These are phyloP conservation scores for Acrodontium crateriforme DNA, from an alignment of 2,329 filamentous ascomycete species.

Conservation along the genomic window DNA sequence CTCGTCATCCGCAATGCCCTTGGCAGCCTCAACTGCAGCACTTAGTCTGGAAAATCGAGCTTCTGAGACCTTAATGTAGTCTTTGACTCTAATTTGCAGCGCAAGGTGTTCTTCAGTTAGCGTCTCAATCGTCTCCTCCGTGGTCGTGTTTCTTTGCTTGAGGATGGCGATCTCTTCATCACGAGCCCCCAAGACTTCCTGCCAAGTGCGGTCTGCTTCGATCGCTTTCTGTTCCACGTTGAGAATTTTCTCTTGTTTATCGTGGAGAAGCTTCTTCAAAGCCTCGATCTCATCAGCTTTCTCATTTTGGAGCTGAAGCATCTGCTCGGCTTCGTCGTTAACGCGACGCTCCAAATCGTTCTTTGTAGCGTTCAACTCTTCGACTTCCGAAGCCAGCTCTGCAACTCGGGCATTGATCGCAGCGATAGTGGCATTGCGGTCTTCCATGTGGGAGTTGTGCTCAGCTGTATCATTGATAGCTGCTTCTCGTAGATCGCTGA, in stretches of 20 bases:
- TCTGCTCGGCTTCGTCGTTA: constrained; percentile 20
- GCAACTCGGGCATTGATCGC: constrained; percentile 16
- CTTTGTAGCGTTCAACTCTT: constrained; percentile 16
- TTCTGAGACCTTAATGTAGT: constrained; percentile 23
- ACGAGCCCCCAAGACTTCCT: constrained; percentile 25
- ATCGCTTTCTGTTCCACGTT: constrained; percentile 18
- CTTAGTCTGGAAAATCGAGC: constrained; percentile 20
- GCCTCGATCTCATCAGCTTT: constrained; percentile 20
- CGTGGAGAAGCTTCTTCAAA: constrained; percentile 16
- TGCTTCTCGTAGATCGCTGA: constrained; percentile 14
- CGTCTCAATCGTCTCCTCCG: constrained; percentile 12
- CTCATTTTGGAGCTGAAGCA: constrained; percentile 21
- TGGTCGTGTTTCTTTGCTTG: constrained; percentile 12
- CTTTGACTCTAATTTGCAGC: constrained; percentile 17
- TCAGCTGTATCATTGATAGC: constrained; percentile 11
- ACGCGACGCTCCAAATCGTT: constrained; percentile 22
- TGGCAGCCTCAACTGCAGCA: constrained; percentile 15
- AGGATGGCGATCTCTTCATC: constrained; percentile 26
- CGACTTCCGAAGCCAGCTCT: constrained; percentile 8
- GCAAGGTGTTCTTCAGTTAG: constrained; percentile 15
- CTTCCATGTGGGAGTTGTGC: constrained; percentile 20
- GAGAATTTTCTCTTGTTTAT: constrained; percentile 22
- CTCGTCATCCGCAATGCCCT: constrained; percentile 12
- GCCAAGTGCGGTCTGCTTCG: constrained; percentile 27
- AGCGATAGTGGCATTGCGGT: constrained; percentile 20